Conservation (phyloP, 768 basidiomycete genomes). For the Boletus vermiculosoides region DNA sequence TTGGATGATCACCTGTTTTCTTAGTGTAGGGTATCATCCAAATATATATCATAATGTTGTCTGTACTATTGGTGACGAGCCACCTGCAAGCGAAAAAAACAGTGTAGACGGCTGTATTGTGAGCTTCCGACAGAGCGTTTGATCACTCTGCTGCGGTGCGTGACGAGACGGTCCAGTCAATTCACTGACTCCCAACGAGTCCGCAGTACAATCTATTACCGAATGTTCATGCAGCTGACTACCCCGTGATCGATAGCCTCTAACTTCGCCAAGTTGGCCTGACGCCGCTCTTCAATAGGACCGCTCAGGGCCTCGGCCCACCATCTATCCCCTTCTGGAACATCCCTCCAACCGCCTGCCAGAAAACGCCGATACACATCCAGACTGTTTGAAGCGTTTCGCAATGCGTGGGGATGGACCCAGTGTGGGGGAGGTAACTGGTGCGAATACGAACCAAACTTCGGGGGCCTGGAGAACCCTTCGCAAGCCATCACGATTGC, state of each 20-base stretch:
- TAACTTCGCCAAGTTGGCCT: not conserved
- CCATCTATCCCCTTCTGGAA: not conserved
- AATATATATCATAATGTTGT: no score
- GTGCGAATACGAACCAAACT: not conserved
- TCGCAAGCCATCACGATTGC: not conserved
- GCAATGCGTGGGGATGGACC: not conserved
- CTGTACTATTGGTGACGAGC: no score
- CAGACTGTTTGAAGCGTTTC: not conserved
- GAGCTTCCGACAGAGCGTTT: no score
- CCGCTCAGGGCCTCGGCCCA: not conserved
- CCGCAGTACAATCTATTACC: not conserved
- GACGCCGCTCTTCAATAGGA: not conserved
- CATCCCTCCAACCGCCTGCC: not conserved
- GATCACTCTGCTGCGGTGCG: no score
- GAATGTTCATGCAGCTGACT: not conserved
- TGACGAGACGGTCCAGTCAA: no score
- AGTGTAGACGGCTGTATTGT: no score
- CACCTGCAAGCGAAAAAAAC: no score
- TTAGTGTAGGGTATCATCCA: no score
- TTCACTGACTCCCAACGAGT: no score
- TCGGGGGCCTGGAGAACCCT: not conserved
- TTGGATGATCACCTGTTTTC: no score
- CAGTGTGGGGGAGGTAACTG: not conserved
- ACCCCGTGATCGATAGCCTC: not conserved
- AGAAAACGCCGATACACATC: not conserved